A percentile compares a stretch with the other conserved stretches of the same genome.
These are phyloP conservation scores for Capronia epimyces DNA, from an alignment of 2,329 filamentous ascomycete species.

Conservation along the genomic window DNA sequence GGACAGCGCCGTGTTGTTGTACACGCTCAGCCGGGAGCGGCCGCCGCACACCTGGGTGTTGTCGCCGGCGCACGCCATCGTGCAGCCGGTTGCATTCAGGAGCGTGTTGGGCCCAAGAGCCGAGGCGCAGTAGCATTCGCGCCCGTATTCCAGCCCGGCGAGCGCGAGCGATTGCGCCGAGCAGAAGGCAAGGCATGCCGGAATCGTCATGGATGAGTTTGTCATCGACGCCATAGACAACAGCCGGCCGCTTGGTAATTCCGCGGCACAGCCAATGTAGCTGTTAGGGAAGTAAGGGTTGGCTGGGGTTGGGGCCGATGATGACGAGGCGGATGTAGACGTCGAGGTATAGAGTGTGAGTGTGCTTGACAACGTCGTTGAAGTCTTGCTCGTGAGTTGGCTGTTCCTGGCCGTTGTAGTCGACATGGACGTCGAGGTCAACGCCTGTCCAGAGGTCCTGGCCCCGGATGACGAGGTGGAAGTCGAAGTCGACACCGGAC, in stretches of 20 bases:
- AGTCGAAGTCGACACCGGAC: not conserved
- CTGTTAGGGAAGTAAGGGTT: conserved; percentile 11
- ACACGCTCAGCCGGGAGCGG: conserved; percentile 21
- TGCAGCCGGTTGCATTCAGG: conserved; percentile 24
- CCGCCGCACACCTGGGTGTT: conserved; percentile 27
- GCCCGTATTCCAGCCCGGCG: conserved; percentile 14
- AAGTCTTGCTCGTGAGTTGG: not conserved
- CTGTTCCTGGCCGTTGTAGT: too few relatives aligned
- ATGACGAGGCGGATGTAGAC: not conserved
- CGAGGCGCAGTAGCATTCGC: conserved; percentile 25
- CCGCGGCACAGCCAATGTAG: conserved; percentile 18
- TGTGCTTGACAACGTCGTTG: conserved; percentile 1
- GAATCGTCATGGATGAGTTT: conserved; percentile 43
- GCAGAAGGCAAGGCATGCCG: conserved; percentile 31
- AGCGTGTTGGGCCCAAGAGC: conserved; percentile 6
- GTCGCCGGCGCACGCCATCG: conserved; percentile 29
- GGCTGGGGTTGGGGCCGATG: too few relatives aligned
- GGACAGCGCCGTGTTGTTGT: conserved; percentile 20
- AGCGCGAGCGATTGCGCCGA: conserved; percentile 19
- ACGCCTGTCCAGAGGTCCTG: not conserved
- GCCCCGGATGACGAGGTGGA: not conserved
- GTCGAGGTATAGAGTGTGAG: not conserved
- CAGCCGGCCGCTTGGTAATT: conserved; percentile 34
- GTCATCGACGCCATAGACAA: conserved; percentile 41
- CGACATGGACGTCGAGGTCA: not conserved